Base-by-base conservation (phyloP, 2,329 filamentous ascomycete species). In the Lasiodiplodia gonubiensis region DNA sequence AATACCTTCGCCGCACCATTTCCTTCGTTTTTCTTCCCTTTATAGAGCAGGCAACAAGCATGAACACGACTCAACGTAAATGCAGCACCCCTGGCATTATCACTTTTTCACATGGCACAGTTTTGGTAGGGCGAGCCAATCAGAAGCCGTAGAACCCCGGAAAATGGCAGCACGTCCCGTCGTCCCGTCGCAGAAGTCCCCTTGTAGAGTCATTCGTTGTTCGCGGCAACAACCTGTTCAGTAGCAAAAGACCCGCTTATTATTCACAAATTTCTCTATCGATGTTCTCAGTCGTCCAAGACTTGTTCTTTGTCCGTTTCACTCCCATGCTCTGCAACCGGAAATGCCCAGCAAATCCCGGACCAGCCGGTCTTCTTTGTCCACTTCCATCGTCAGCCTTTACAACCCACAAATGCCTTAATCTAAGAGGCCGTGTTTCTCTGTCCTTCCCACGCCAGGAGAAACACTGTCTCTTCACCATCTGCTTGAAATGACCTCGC, bases 251-350 rank as follows among this genome's bases (percentile, higher is more conserved):
- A 46, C 42, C 42, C 42, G 42, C 42, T 46, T 21, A 46, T 21
- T 21, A 46, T 21, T 21, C 18, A 21, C 42, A 11, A 4, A 14
- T 33, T 21, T 16, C 27, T 12, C 33, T n/a, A 35, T 51, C 30
- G 42, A 63, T 37, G 59, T 51, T 63, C 46, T n/a, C 59, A 37
- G 59, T n/a, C 12, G 25, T 33, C 16, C 39, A 37, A 10, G 18
- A 33, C 10, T 5, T 23, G 21, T 51, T 63, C 46, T 51, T 63
- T 63, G 46, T 63, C n/a, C 25, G 42, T 63, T 30, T 33, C 55
- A 23, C 14, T 35, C 25, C 57, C 57, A 61, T 21, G 59, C 23
- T 37, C 59, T 35, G 59, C 59, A 63, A n/a, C 59, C 59, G 59
- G 37, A 51, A 35, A 51, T 51, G 42, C 42, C 59, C 25, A 21